A percentile compares a stretch with the other conserved stretches of the same genome.
phyloP scores from a whole-genome alignment of 1,284 basidiomycete genomes.

The Tylopilus sp. region DNA sequence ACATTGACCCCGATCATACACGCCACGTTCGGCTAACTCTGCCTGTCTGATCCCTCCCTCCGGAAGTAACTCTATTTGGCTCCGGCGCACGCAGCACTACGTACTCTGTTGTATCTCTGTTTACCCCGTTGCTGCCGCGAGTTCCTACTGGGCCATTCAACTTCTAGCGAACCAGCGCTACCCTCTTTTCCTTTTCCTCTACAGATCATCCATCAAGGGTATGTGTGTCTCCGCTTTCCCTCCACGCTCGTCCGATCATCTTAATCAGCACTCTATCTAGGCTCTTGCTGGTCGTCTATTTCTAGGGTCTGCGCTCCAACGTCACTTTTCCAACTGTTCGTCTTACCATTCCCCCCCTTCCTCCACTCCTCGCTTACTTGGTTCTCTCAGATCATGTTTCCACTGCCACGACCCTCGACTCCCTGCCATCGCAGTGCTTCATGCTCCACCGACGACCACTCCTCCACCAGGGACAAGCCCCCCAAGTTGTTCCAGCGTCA shows the following conservation, averaged over 20 bases:
- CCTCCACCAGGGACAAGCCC: slow-evolving; percentile 6
- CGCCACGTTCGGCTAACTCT: slow-evolving; percentile 2
- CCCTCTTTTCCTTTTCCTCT: background rate
- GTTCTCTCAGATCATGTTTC: slow-evolving; percentile 19
- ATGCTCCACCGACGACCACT: slow-evolving; percentile 19
- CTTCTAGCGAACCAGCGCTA: background rate
- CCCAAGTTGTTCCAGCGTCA: slow-evolving; percentile 12
- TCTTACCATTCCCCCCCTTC: background rate
- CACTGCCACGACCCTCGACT: background rate
- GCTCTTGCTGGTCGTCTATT: slow-evolving; percentile 15
- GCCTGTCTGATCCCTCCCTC: background rate
- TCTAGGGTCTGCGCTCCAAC: slow-evolving; percentile 12
- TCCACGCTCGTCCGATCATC: background rate
- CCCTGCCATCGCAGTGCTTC: slow-evolving; percentile 17
- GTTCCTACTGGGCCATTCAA: background rate
- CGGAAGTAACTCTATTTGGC: slow-evolving; percentile 21
- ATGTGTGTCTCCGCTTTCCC: slow-evolving; percentile 20
- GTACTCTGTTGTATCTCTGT: slow-evolving; percentile 20
- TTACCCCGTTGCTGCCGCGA: slow-evolving; percentile 7
- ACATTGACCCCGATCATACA: slow-evolving; percentile 16
- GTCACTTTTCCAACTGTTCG: slow-evolving; percentile 1
- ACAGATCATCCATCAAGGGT: slow-evolving; percentile 3
- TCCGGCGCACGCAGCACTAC: slow-evolving; percentile 1
- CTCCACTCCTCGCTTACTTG: background rate
- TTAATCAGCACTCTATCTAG: slow-evolving; percentile 8